Percentiles rank a stretch among this genome's conserved stretches.
These are phyloP conservation scores for Vanrija humicola DNA, from an alignment of 1,284 basidiomycete genomes.

Conservation along the genomic window DNA sequence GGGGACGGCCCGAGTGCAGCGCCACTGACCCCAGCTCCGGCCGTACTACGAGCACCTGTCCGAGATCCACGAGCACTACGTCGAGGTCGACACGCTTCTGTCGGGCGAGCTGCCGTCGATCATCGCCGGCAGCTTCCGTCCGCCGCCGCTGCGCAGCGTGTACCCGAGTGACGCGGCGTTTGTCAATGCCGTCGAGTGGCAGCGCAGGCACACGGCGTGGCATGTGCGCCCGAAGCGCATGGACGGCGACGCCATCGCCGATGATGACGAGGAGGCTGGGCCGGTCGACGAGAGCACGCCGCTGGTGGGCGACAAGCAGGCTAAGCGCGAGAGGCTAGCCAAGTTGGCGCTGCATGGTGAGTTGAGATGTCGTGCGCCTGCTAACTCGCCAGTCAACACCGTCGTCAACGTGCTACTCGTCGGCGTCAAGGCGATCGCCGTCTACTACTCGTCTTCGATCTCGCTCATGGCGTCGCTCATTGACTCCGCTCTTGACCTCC, in stretches of 20 bases:
- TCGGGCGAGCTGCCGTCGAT: constrained; percentile 40
- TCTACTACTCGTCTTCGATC: constrained; percentile 55
- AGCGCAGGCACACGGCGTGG: no score
- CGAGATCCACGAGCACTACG: constrained; percentile 35
- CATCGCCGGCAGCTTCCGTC: constrained; percentile 40
- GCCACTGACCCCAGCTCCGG: constrained; percentile 25
- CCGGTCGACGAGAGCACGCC: constrained; percentile 21
- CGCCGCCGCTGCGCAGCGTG: constrained; percentile 3
- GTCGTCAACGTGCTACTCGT: constrained; percentile 54
- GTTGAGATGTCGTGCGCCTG: neutral
- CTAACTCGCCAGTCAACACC: constrained; percentile 42
- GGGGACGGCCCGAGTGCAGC: neutral
- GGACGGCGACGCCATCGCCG: neutral
- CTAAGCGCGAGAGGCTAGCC: constrained; percentile 36
- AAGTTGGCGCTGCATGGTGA: constrained; percentile 42
- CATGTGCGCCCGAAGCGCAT: no score
- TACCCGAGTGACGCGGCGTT: no score
- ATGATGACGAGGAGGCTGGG: constrained; percentile 6
- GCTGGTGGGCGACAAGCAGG: constrained; percentile 26
- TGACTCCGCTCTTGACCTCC: constrained; percentile 55
- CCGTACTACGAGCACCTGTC: constrained; percentile 43
- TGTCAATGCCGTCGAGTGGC: no score
- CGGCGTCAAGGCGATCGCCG: constrained; percentile 53
- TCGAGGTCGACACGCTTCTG: constrained; percentile 46
- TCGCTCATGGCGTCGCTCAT: constrained; percentile 56